Evolutionary conservation across 371 early-diverging fungal species (phyloP), one percentile per base, ranked within the genome.

Genomic region (Rhizopus sp.): DNA sequence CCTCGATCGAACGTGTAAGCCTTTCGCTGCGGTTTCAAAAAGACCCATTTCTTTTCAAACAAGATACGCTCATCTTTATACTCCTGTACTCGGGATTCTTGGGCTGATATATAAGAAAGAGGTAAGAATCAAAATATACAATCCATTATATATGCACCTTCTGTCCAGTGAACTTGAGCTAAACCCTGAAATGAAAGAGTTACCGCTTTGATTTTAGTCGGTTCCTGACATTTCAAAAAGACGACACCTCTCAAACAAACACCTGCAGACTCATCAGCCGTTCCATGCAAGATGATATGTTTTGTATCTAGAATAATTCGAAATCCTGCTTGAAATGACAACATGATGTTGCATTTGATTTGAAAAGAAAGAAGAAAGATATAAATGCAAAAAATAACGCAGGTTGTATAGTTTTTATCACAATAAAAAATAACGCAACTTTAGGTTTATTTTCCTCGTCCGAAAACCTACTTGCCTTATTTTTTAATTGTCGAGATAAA

Each of bases 241-340:
- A 73, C 59, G 7, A 52, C 51, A 8, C 73, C 73, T 48, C 70
- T 59, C 31, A 73, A 55, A 4, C 66, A 42, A 6, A 59, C 53
- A 30, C 73, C 73, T 31, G 65, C 67, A 15, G 73, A 69, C 52
- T 73, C 73, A 47, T 60, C 62, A 12, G 65, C 32, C 34, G 57
- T 32, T 32, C 70, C 68, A 52, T 66, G 68, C n/a, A 68, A 17
- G 23, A 63, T 66, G 45, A 72, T 41, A 23, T 70, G 60, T 48
- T 62, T 55, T 31, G 64, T 56, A 31, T 75, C 69, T 29, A 66
- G 45, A 7, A 62, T 50, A 46, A 73, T 73, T 52, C 55, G 57
- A 47, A 73, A 64, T 12, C 64, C 68, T 8, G 66, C 23, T 23
- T 23, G 23, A 23, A 23, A 23, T 23, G 23, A 23, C 23, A 23